Evolutionary conservation across 257 asterid species (phyloP).

Genomic region (Voacanga thouarsii): DNA sequence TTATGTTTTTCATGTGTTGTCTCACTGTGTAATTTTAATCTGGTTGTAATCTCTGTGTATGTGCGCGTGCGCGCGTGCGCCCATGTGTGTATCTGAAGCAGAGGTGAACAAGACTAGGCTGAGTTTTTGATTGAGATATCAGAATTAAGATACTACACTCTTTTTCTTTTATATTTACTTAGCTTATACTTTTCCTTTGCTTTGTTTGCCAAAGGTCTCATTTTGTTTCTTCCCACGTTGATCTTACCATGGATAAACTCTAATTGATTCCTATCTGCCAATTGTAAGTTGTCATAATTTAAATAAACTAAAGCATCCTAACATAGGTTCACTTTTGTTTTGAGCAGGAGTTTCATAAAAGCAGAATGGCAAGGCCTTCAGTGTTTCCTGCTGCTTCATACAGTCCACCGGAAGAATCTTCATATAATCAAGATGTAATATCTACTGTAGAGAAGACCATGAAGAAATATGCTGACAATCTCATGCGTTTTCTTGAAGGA

Average conservation of each 20-base stretch:
- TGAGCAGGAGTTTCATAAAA: slow-evolving; percentile 75
- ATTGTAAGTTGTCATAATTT: neutral
- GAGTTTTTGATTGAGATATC: neutral
- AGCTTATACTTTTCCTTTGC: neutral
- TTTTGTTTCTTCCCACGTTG: neutral
- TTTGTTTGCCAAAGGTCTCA: too few relatives aligned
- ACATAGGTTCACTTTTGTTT: slow-evolving; percentile 14
- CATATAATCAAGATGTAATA: slow-evolving; percentile 63
- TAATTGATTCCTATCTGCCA: neutral
- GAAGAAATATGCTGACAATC: slow-evolving; percentile 83
- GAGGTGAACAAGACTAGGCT: neutral
- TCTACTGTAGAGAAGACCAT: slow-evolving; percentile 61
- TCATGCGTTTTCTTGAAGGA: slow-evolving; percentile 95
- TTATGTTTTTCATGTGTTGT: too few relatives aligned
- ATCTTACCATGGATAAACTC: too few relatives aligned
- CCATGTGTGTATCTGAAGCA: too few relatives aligned
- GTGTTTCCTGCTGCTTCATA: slow-evolving; percentile 56
- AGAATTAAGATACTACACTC: neutral
- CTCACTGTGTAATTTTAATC: too few relatives aligned
- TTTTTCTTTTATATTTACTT: neutral
- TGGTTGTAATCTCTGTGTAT: too few relatives aligned
- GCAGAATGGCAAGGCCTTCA: slow-evolving; percentile 69
- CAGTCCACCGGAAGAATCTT: slow-evolving; percentile 75
- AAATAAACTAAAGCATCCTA: neutral
- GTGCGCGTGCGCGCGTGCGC: too few relatives aligned